Evolutionary conservation across 805 yeast species (phyloP).

Genomic region (Wickerhamiella brachini): DNA sequence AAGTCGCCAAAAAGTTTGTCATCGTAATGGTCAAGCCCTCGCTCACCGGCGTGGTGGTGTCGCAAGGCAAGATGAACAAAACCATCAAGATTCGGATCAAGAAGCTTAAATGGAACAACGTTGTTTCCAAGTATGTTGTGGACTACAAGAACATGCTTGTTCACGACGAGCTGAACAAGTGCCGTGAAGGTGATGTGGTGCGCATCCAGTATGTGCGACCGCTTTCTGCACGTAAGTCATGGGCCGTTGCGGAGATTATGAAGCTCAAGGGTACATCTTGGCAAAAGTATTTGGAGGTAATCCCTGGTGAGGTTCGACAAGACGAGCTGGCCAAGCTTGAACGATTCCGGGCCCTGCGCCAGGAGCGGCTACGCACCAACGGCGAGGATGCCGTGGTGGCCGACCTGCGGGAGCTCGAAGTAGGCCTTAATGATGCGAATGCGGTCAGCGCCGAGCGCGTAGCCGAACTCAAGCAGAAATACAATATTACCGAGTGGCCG

Average conservation of each 20-base stretch:
- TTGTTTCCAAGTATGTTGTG: constrained; percentile 40
- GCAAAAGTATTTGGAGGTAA: constrained; percentile 61
- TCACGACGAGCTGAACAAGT: constrained; percentile 83
- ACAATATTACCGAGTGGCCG: constrained; percentile 36
- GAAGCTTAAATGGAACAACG: constrained; percentile 54
- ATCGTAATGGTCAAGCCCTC: constrained; percentile 69
- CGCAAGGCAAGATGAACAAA: constrained; percentile 93
- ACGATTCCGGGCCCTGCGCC: constrained; percentile 41
- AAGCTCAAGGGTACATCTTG: constrained; percentile 84
- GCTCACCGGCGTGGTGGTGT: constrained; percentile 81
- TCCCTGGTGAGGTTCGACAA: constrained; percentile 47
- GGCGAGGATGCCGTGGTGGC: constrained; percentile 16
- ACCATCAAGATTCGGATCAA: constrained; percentile 88
- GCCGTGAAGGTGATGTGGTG: constrained; percentile 91
- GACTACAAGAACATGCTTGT: constrained; percentile 75
- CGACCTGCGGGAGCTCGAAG: constrained; percentile 16
- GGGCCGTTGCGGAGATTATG: constrained; percentile 86
- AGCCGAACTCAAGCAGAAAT: constrained; percentile 30
- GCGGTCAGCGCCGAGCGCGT: constrained; percentile 28
- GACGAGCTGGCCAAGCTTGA: constrained; percentile 50
- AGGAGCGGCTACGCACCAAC: constrained; percentile 18
- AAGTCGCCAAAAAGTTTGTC: background rate
- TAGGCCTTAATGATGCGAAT: constrained; percentile 14
- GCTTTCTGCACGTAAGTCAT: constrained; percentile 63
- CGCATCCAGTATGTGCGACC: constrained; percentile 80